Evolutionary conservation across 805 yeast genomes (phyloP).

Genomic region (Peterozyma xylosa): DNA sequence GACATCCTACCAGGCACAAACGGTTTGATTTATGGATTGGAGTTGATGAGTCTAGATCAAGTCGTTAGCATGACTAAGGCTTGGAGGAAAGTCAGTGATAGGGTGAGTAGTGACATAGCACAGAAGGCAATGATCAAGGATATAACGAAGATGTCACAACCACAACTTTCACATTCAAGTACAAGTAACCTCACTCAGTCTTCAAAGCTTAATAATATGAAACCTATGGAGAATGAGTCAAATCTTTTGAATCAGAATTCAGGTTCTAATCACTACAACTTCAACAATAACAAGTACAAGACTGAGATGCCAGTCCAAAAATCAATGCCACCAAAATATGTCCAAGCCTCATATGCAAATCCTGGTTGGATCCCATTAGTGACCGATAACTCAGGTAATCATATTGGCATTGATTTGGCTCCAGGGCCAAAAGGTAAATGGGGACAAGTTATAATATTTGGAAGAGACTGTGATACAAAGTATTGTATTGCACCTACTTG

Average conservation of each 20-base stretch:
- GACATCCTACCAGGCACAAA: constrained; percentile 58
- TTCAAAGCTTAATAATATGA: constrained; percentile 2
- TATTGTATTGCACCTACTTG: constrained; percentile 76
- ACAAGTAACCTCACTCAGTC: constrained; percentile 4
- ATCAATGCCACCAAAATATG: constrained; percentile 65
- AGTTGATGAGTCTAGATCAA: constrained; percentile 70
- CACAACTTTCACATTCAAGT: constrained; percentile 14
- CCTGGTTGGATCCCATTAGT: constrained; percentile 84
- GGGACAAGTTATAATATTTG: constrained; percentile 88
- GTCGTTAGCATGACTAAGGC: constrained; percentile 68
- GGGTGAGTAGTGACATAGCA: constrained; percentile 20
- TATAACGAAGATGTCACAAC: constrained; percentile 9
- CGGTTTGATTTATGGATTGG: constrained; percentile 73
- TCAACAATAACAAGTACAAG: constrained; percentile 22
- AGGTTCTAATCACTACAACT: neutral
- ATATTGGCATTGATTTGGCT: constrained; percentile 77
- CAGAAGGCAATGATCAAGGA: constrained; percentile 10
- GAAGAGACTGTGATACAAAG: constrained; percentile 86
- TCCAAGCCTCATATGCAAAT: constrained; percentile 70
- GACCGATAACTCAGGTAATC: constrained; percentile 83
- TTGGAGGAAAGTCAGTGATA: constrained; percentile 70
- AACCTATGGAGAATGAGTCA: neutral
- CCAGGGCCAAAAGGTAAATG: constrained; percentile 65
- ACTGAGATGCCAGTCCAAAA: constrained; percentile 40
- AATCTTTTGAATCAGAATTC: neutral